Base-by-base conservation (phyloP, 768 basidiomycete species). In the Vishniacozyma victoriae region DNA sequence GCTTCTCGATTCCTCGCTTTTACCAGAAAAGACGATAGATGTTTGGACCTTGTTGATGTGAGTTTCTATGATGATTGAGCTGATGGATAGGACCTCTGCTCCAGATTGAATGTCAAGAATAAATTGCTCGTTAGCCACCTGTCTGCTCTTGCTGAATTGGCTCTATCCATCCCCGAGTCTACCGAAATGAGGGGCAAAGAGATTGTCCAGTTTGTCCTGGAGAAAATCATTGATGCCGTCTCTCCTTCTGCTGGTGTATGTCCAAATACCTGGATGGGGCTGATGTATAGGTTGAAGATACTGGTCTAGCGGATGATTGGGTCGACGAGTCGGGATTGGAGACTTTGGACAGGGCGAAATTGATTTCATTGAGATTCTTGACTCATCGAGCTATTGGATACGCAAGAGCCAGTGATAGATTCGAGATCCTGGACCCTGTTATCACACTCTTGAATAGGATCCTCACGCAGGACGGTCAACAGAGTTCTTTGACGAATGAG, bases 131-230 rank as follows among this genome's bases (percentile, higher is more conserved):
- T 83, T 0, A 79, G 86, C 0, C 80, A 83, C 50, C 74, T 87
- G 1, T 78, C 83, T 1, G 85, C 83, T 0, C 76, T 97, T 5
- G 79, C 79, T 0, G 85, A 95, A 63, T 70, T 95, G 22, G 83
- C 86, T 0, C 77, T 78, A 9, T 78, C 80, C 27, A 78, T 79
- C 1, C 82, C 84, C 0, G 78, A 80, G 14, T 80, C 81, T 2
- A 90, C 96, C 52, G 90, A 96, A 67, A 74, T 77, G 29, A 80
- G 79, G 68, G 86, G 87, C 65, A 85, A 86, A 23, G 76, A 79
- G 13, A 79, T 96, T 41, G 83, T 84, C 71, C 70, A 74, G 0
- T 85, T 85, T 67, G 71, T 92, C 24, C 48, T 70, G 44, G 47
- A 67, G 16, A 50, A 65, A 2, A 50, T 73, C 45, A 53, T 59